These are phyloP conservation scores for Suhomyces canberraensis DNA, from an alignment of 805 yeast genomes.

Conservation along the genomic window DNA sequence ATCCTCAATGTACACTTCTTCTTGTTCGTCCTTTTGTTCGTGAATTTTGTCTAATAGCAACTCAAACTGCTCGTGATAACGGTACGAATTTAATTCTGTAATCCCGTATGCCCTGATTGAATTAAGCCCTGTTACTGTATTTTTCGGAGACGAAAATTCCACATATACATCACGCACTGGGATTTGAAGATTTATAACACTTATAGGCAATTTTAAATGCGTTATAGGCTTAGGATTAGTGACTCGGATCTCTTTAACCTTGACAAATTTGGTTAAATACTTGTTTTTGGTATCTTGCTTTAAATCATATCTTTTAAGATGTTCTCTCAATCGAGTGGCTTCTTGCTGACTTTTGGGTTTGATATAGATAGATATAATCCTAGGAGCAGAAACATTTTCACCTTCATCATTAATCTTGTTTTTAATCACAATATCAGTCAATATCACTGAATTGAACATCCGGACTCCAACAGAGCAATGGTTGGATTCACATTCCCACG, in stretches of 20 bases:
- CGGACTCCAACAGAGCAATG: slow-evolving; percentile 36
- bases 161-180: slow-evolving; percentile 33
- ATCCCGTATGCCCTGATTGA: slow-evolving; percentile 30
- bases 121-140: slow-evolving; percentile 11
- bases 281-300: slow-evolving; percentile 14
- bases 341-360: slow-evolving; percentile 25
- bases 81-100: slow-evolving; percentile 23
- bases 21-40: slow-evolving; percentile 2
- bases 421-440: slow-evolving; percentile 34
- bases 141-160: slow-evolving; percentile 15
- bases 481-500: slow-evolving; percentile 32
- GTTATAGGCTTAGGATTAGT: slow-evolving; percentile 12
- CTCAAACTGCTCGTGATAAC: slow-evolving; percentile 21
- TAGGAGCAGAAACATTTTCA: slow-evolving; percentile 12
- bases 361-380: slow-evolving; percentile 23
- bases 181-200: slow-evolving; percentile 30
- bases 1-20: neutral
- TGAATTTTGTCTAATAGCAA: slow-evolving; percentile 11
- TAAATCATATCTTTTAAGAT: slow-evolving; percentile 10
- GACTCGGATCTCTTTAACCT: slow-evolving; percentile 22
- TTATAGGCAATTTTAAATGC: slow-evolving; percentile 32
- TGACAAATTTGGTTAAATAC: slow-evolving; percentile 30
- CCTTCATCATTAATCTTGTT: slow-evolving; percentile 7
- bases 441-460: slow-evolving; percentile 27
- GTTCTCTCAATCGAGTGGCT: slow-evolving; percentile 14